These are phyloP conservation scores for Cryptococcus sp. DNA, from an alignment of 1,284 basidiomycete species.

Conservation along the genomic window DNA sequence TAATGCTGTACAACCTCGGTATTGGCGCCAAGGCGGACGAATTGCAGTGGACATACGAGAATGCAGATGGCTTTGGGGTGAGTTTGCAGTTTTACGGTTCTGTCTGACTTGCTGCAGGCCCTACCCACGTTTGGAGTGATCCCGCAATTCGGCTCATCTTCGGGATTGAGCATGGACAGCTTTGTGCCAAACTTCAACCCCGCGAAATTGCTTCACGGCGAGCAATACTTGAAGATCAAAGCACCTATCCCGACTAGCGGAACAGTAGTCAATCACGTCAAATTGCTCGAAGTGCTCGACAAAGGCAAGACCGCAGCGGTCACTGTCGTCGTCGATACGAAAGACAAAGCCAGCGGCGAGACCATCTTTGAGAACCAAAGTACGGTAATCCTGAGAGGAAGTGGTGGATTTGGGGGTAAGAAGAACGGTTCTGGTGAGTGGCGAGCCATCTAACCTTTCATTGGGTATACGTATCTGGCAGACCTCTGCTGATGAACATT, in stretches of 20 bases:
- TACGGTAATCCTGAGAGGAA: slow-evolving; percentile 89
- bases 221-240: slow-evolving; percentile 91
- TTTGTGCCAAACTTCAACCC: slow-evolving; percentile 89
- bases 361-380: slow-evolving; percentile 90
- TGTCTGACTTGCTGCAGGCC: slow-evolving; percentile 52
- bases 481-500: neutral
- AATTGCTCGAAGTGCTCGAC: slow-evolving; percentile 55
- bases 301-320: slow-evolving; percentile 88
- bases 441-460: neutral
- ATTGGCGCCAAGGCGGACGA: slow-evolving; percentile 93
- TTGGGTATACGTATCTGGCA: neutral
- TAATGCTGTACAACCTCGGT: slow-evolving; percentile 94
- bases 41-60: slow-evolving; percentile 88
- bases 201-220: slow-evolving; percentile 95
- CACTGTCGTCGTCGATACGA: slow-evolving; percentile 73
- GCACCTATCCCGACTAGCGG: slow-evolving; percentile 83
- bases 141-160: slow-evolving; percentile 76
- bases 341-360: slow-evolving; percentile 74
- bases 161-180: slow-evolving; percentile 71
- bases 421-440: slow-evolving; percentile 71
- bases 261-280: slow-evolving; percentile 74
- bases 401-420: slow-evolving; percentile 94
- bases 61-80: slow-evolving; percentile 72
- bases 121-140: slow-evolving; percentile 95
- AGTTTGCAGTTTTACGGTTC: slow-evolving; percentile 10